These are phyloP conservation scores for Lipomyces yarrowii DNA, from an alignment of 1,139 yeast genomes.

Conservation along the genomic window DNA sequence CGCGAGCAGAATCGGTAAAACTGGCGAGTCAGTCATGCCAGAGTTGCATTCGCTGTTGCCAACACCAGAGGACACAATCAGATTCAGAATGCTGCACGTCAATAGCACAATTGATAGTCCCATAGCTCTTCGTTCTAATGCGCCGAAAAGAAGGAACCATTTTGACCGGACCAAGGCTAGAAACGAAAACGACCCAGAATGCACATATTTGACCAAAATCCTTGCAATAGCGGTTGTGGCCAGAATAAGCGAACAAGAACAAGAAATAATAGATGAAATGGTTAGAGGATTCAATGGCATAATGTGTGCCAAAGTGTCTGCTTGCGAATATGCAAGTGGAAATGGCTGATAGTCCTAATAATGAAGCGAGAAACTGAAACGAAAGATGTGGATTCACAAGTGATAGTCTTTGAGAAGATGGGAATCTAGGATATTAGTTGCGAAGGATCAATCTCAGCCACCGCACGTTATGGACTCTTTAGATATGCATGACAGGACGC, in stretches of 20 bases:
- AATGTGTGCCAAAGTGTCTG: neutral
- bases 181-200: neutral
- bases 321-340: neutral
- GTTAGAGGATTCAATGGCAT: conserved; percentile 8
- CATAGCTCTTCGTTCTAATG: conserved; percentile 17
- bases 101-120: conserved; percentile 7
- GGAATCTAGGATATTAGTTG: neutral
- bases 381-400: neutral
- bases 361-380: neutral
- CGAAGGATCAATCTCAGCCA: neutral
- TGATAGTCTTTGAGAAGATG: neutral
- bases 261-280: conserved; percentile 12
- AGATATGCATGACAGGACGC: neutral
- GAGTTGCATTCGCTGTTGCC: conserved; percentile 11
- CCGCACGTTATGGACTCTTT: neutral
- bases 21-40: neutral
- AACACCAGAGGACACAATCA: conserved; percentile 10
- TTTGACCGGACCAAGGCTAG: conserved; percentile 1
- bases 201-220: neutral
- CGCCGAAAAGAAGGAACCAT: conserved; percentile 10
- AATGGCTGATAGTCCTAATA: neutral
- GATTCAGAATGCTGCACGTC: conserved; percentile 7
- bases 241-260: conserved; percentile 13
- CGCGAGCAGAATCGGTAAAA: conserved; percentile 21
- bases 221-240: conserved; percentile 9